Evolutionary conservation across 257 asterid species (phyloP).

Genomic region (Scutellaria baicalensis): DNA sequence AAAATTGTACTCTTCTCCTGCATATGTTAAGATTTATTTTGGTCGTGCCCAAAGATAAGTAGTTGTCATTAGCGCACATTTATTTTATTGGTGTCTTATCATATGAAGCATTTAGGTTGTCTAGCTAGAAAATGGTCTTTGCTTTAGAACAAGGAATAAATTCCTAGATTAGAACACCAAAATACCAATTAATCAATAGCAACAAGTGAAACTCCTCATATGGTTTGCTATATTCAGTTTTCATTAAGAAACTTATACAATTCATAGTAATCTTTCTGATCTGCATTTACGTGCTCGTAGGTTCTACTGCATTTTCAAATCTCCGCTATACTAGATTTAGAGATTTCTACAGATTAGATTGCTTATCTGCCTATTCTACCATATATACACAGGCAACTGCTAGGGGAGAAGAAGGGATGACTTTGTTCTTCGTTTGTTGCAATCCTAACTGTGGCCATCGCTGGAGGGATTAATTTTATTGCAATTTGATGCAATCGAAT

Average conservation of each 20-base stretch:
- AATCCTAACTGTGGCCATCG: slow-evolving; percentile 81
- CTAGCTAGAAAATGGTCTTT: neutral
- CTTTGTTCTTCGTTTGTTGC: slow-evolving; percentile 94
- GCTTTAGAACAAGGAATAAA: neutral
- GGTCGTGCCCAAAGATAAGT: neutral
- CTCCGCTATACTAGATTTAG: neutral
- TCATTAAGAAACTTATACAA: neutral
- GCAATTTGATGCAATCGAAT: neutral
- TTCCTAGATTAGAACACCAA: neutral
- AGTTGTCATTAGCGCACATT: neutral
- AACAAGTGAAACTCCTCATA: neutral
- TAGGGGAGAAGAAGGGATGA: slow-evolving; percentile 96
- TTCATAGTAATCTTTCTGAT: neutral
- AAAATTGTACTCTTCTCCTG: neutral
- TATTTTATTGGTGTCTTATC: neutral
- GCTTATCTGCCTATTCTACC: neutral
- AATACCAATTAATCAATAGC: neutral
- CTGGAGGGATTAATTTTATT: slow-evolving; percentile 67
- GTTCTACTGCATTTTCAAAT: neutral
- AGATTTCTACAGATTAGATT: neutral
- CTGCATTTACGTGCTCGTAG: neutral
- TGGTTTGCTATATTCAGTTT: neutral
- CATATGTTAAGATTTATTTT: neutral
- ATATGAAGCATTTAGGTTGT: neutral
- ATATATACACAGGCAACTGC: slow-evolving; percentile 73